These are phyloP conservation scores for Fraxinus paxiana DNA, from an alignment of 305 asterid genomes.

Conservation along the genomic window DNA sequence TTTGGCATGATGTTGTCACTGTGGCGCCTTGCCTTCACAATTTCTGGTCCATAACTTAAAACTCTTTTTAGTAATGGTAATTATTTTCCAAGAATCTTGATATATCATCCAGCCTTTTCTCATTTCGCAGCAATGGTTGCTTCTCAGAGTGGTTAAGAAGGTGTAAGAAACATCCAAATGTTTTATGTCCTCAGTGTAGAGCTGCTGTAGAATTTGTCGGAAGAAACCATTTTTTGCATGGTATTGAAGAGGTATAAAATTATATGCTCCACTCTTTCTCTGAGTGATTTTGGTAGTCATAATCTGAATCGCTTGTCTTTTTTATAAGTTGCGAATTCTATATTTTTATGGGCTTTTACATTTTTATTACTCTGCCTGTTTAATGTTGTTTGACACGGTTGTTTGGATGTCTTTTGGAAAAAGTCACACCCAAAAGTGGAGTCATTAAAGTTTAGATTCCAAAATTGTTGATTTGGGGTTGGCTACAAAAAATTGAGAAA, in stretches of 20 bases:
- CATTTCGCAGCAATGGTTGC: constrained; percentile 77
- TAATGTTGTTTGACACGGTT: neutral
- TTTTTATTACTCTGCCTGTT: neutral
- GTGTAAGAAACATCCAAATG: constrained; percentile 58
- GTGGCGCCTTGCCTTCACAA: constrained; percentile 98
- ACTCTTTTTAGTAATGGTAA: constrained; percentile 16
- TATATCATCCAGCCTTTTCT: constrained; percentile 21
- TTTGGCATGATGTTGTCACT: constrained; percentile 97
- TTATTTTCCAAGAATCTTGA: constrained; percentile 12
- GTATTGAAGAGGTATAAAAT: constrained; percentile 69
- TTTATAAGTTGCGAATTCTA: neutral
- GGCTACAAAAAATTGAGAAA: neutral
- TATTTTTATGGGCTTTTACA: constrained; percentile 10
- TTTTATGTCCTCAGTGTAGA: constrained; percentile 91
- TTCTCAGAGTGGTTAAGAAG: constrained; percentile 97
- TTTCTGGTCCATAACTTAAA: constrained; percentile 56
- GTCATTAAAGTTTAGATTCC: neutral
- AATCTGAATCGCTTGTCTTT: neutral
- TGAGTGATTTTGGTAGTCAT: neutral
- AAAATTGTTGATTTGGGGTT: neutral
- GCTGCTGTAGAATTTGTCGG: constrained; percentile 86
- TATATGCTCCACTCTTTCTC: constrained; percentile 12
- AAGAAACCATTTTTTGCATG: constrained; percentile 82
- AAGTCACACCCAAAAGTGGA: neutral
- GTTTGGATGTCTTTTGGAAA: neutral